Base-by-base conservation (phyloP, 1,139 yeast species). In the Pichia inconspicua region DNA sequence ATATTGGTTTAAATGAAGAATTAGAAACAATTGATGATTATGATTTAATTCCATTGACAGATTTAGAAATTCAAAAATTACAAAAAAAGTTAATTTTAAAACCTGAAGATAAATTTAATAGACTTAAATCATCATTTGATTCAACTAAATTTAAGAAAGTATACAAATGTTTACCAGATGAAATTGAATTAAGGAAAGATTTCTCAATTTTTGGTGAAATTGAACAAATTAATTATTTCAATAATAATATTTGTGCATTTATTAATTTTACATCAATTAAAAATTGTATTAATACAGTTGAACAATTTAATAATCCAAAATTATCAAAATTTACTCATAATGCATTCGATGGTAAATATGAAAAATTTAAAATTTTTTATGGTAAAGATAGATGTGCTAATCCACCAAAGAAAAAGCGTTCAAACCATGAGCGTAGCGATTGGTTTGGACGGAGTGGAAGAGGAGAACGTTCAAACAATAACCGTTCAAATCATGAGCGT, bases 381-480 rank as follows among this genome's bases (percentile, higher is more conserved):
- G 97, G 97, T 50, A 92, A 92, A 65, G 97, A 89, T 66, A 76
- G 98, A 60, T 92, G 97, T 67, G 97, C 95, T 30, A 87, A 88
- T 63, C 79, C 82, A 48, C 87, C 88, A 36, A 73, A 82, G 58
- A 46, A 57, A 22, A 50, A 46, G 25, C 22, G 34, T 31, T 22
- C 5, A 22, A 22, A 22, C 22, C 22, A 22, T 22, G 22, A 22
- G 22, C 5, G 22, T 22, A 22, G 5, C 4, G 22, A 25, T 30
- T 15, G 12, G 30, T 28, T 15, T 27, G 41, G 36, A n/a, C 17
- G 30, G 15, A 39, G 22, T 25, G 6, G 10, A 39, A 9, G 22
- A 10, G 22, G 30, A 5, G 30, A 17, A 9, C 22, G 15, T 17
- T n/a, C 43, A 5, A 4, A 36, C 34, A 8, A 39, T n/a, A 17